A percentile compares a stretch with the other conserved stretches of the same genome.
These are phyloP conservation scores for Schizophyllum amplum DNA, from an alignment of 1,284 basidiomycete genomes.

Conservation along the genomic window DNA sequence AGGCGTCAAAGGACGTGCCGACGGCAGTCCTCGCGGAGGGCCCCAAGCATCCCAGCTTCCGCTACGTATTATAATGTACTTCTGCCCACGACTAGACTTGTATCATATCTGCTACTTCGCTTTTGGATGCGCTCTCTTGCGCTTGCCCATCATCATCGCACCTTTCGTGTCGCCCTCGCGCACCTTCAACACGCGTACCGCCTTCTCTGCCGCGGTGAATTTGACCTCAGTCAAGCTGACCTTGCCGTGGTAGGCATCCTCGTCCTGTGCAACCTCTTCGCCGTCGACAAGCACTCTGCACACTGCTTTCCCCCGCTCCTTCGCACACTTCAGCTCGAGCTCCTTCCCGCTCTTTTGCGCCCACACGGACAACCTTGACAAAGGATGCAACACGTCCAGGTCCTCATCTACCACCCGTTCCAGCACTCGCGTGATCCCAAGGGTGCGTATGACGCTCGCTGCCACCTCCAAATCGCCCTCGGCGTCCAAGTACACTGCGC, in stretches of 20 bases:
- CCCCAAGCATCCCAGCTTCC: slow-evolving; percentile 1
- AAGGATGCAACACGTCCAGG: slow-evolving; percentile 61
- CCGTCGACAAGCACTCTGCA: slow-evolving; percentile 47
- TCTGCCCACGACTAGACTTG: neutral
- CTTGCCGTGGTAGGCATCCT: slow-evolving; percentile 40
- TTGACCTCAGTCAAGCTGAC: slow-evolving; percentile 53
- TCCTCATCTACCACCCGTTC: slow-evolving; percentile 55
- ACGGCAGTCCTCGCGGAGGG: slow-evolving; percentile 2
- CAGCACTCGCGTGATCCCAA: slow-evolving; percentile 51
- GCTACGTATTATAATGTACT: slow-evolving; percentile 2
- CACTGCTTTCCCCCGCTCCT: slow-evolving; percentile 36
- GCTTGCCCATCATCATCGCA: slow-evolving; percentile 8
- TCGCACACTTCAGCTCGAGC: slow-evolving; percentile 34
- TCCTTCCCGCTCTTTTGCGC: slow-evolving; percentile 35
- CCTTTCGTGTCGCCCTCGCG: slow-evolving; percentile 16
- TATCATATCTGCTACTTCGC: neutral
- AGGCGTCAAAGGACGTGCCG: slow-evolving; percentile 2
- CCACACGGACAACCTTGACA: slow-evolving; percentile 58
- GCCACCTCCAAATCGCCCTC: slow-evolving; percentile 50
- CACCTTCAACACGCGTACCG: slow-evolving; percentile 40
- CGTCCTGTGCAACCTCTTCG: slow-evolving; percentile 35
- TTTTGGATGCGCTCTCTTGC: neutral
- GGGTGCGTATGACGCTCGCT: slow-evolving; percentile 39
- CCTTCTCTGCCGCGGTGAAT: slow-evolving; percentile 54
- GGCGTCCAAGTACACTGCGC: slow-evolving; percentile 76